Evolutionary conservation across 1,284 basidiomycete genomes (phyloP).

Genomic region (Caloboletus firmus): DNA sequence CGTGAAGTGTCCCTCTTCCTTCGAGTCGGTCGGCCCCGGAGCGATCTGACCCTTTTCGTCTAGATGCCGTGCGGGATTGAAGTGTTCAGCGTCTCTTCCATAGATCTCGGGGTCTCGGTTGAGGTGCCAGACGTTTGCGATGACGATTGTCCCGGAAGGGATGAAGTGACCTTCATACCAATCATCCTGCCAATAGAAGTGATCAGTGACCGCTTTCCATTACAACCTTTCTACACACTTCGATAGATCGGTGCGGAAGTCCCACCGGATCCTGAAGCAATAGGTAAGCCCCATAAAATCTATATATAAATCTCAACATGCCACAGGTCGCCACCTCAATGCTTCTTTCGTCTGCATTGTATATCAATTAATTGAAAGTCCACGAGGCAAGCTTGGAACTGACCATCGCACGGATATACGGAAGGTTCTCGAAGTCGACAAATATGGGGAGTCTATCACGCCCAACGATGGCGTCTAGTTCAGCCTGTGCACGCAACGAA

Average conservation of each 20-base stretch:
- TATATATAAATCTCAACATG: not conserved
- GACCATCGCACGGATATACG: too few species aligned
- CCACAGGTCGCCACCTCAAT: conserved; percentile 10
- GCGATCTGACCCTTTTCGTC: not conserved
- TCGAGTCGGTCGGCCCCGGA: too few species aligned
- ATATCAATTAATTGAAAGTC: too few species aligned
- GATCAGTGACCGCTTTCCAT: not conserved
- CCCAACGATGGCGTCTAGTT: too few species aligned
- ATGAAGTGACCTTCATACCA: too few species aligned
- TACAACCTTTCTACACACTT: not conserved
- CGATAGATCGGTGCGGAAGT: not conserved
- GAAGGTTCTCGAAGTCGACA: too few species aligned
- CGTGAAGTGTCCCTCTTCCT: too few species aligned
- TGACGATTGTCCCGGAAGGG: conserved; percentile 14
- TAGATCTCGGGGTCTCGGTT: conserved; percentile 10
- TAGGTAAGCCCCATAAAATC: not conserved
- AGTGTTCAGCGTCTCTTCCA: conserved; percentile 9
- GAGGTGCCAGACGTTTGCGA: conserved; percentile 18
- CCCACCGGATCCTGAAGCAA: conserved; percentile 1
- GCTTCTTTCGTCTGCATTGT: conserved; percentile 4
- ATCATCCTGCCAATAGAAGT: conserved; percentile 1
- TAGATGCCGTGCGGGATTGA: conserved; percentile 8
- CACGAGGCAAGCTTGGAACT: too few species aligned
- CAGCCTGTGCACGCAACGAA: too few species aligned
- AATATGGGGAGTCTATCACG: too few species aligned